Evolutionary conservation across 768 basidiomycete genomes (phyloP), one percentile per base, ranked within the genome.

Genomic region (Suillus americanus): DNA sequence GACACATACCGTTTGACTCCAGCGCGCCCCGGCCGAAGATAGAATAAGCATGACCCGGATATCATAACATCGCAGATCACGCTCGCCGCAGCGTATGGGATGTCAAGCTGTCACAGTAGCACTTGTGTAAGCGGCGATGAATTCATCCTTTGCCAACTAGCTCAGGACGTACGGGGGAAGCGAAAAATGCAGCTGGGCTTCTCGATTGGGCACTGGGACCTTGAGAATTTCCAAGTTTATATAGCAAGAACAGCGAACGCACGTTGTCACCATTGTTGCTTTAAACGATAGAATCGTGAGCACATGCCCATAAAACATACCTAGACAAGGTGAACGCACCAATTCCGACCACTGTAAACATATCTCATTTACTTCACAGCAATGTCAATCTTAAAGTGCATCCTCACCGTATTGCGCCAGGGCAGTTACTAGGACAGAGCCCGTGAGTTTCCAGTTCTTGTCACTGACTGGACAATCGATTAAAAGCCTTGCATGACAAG

Each of bases 71-170:
- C 70, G 51, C 68, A 63, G 12, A 59, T 46, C 8, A 56, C 70
- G 10, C 62, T 61, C 9, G 69, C 20, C 28, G 57, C 35, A 3
- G 69, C 94, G 16, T 53, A 53, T 53, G 51, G 28, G 28, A 53
- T 10, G 1, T 30, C 51, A 18, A 18, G 16, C 51, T 53, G 16
- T 53, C 28, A 53, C 28, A 30, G 8, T 7, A 3, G 30, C 8
- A 18, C 18, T 18, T 18, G 28, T 30, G 9, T 53, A 18, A 53
- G 25, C 30, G 28, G 51, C 28, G 18, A 53, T 18, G 0, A 46
- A 46, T 30, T 18, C 28, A 5, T 53, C 10, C 28, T 10, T 18
- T 28, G 16, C 16, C 7, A 18, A 53, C 28, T 41, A 41, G 7
- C 6, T 53, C 28, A 51, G 51, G 51, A 53, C 51, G 51, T 53